Conservation (phyloP, 1,284 basidiomycete species). For the Erythrobasidium hasegawianum region DNA sequence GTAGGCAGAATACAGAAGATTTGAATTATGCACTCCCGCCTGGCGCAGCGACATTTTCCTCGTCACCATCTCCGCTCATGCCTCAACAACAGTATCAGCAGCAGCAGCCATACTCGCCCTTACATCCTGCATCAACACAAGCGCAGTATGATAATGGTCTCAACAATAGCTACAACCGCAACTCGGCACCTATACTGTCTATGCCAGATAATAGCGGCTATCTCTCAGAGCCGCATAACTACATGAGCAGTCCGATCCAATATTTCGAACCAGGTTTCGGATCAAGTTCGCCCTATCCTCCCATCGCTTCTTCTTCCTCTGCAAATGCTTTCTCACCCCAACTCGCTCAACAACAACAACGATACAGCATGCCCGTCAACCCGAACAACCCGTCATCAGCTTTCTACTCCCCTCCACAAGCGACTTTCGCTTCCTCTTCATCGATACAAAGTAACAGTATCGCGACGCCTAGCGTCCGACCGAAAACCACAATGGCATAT, state of each 20-base stretch:
- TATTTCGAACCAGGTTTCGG: conserved; percentile 20
- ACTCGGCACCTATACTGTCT: neutral
- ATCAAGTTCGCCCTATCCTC: conserved; percentile 31
- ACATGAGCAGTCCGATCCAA: neutral
- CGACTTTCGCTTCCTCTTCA: neutral
- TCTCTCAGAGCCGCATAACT: neutral
- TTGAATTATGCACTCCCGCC: neutral
- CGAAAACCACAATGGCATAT: conserved; percentile 20
- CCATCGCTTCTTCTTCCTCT: neutral
- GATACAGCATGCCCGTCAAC: conserved; percentile 17
- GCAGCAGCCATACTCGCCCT: neutral
- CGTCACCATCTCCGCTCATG: neutral
- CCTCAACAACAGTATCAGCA: neutral
- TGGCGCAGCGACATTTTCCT: neutral
- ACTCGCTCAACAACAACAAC: conserved; percentile 12
- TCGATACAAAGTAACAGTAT: neutral
- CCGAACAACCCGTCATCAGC: neutral
- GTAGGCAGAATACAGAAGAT: neutral
- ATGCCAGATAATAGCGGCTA: neutral
- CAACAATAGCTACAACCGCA: conserved; percentile 1
- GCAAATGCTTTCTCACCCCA: neutral
- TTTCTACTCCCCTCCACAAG: neutral
- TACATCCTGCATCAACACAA: neutral
- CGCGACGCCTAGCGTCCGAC: conserved; percentile 1
- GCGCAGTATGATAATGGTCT: neutral